phyloP scores from a whole-genome alignment of 2,329 filamentous ascomycete species.

The Ceratocystis lukuohia region DNA sequence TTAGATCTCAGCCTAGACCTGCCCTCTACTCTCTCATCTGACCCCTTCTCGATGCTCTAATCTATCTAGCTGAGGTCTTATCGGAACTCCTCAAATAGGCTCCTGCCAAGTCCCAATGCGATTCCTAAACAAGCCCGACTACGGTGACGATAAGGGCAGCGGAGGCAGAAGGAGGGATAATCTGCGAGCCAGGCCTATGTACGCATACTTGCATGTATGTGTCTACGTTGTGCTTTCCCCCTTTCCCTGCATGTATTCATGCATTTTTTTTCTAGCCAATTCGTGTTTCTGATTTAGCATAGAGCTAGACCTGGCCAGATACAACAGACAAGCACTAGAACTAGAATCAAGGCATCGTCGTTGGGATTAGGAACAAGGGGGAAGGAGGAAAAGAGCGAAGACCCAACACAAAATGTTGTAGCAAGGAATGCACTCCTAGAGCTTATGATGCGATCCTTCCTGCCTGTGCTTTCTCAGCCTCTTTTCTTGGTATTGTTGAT shows the following conservation, averaged over 20 bases:
- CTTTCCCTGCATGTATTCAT: constrained; percentile 3
- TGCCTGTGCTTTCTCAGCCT: neutral
- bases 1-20: neutral
- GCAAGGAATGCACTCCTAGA: neutral
- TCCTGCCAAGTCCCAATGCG: neutral
- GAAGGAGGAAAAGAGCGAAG: neutral
- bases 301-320: neutral
- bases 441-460: neutral
- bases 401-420: neutral
- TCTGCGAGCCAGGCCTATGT: neutral
- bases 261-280: neutral
- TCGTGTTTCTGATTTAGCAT: neutral
- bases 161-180: too few relatives aligned
- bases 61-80: too few relatives aligned
- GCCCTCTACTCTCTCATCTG: too few relatives aligned
- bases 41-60: too few relatives aligned
- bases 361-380: neutral
- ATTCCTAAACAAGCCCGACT: neutral
- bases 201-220: neutral
- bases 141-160: too few relatives aligned
- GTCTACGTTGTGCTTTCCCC: neutral
- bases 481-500: neutral
- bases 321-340: neutral
- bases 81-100: neutral
- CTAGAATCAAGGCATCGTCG: neutral